Evolutionary conservation across 1,284 basidiomycete species (phyloP), one percentile per base, ranked within the genome.

Genomic region (Puccinia polysora): DNA sequence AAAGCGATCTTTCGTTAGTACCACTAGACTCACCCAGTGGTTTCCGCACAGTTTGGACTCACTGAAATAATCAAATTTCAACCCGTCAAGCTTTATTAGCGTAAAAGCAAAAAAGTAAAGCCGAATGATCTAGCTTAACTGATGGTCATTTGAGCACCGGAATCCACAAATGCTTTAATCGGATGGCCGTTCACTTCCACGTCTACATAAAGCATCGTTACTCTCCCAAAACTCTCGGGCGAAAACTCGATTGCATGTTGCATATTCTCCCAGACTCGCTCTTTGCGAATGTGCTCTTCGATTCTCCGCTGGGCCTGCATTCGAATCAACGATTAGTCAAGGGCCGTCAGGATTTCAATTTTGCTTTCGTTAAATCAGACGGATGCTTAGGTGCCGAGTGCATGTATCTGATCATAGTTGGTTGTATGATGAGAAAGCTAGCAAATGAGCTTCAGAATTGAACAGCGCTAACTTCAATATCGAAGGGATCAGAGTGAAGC

Each of bases 81-180:
- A 50, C 50, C 30, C 30, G 62, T 74, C 34, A 65, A n/a, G n/a
- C n/a, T n/a, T n/a, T n/a, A n/a, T n/a, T n/a, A n/a, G n/a, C n/a
- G n/a, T n/a, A n/a, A n/a, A n/a, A n/a, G n/a, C n/a, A n/a, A n/a
- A n/a, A n/a, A n/a, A n/a, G 14, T 25, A 63, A 34, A 63, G 52
- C 25, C 18, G 30, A 12, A 23, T 15, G 23, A 38, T 30, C 45
- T 82, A n/a, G n/a, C 89, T 79, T 75, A 69, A 94, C 91, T 96
- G 81, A 97, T 97, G 0, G 95, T 97, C 69, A 88, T 86, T 77
- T 98, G 96, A 2, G 96, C 95, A 30, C 95, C 95, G 75, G 91
- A 95, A 79, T 98, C 95, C 28, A 98, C 96, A 78, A 98, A 98
- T 0, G 96, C 96, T 79, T 94, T 96, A 43, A 97, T 87, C 0